These are phyloP conservation scores for Pseudomassariella vexata DNA, from an alignment of 2,329 filamentous ascomycete species.

Conservation along the genomic window DNA sequence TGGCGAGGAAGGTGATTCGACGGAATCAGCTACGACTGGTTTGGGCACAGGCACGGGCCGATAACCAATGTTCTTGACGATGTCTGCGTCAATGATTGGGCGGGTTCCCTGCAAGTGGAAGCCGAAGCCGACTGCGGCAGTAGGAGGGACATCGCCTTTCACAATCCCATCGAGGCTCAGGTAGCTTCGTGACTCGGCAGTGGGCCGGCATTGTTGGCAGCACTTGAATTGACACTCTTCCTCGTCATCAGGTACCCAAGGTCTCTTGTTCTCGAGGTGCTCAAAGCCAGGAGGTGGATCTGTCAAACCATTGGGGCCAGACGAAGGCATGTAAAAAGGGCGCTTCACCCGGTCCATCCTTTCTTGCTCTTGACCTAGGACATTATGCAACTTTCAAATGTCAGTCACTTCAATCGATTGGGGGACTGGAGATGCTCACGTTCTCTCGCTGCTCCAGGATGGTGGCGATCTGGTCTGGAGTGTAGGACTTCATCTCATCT, in stretches of 20 bases:
- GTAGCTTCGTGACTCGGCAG: constrained; percentile 35
- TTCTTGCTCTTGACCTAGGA: constrained; percentile 19
- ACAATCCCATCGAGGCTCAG: constrained; percentile 44
- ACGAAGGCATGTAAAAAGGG: constrained; percentile 14
- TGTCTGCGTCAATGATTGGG: constrained; percentile 34
- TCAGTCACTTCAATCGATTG: no score
- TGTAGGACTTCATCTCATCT: constrained; percentile 38
- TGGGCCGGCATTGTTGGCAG: constrained; percentile 43
- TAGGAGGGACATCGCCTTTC: constrained; percentile 43
- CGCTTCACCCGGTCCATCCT: not conserved
- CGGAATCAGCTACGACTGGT: constrained; percentile 26
- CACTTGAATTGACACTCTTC: constrained; percentile 45
- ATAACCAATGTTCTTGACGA: constrained; percentile 34
- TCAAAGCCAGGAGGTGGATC: constrained; percentile 13
- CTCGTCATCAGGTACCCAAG: constrained; percentile 30
- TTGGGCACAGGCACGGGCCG: constrained; percentile 27
- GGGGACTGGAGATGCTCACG: constrained; percentile 33
- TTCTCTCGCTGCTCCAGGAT: constrained; percentile 46
- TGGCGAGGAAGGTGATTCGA: constrained; percentile 5
- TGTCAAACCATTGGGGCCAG: constrained; percentile 3
- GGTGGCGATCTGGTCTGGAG: constrained; percentile 37
- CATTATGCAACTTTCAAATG: constrained; percentile 23
- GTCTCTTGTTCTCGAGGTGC: constrained; percentile 15
- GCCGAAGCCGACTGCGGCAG: constrained; percentile 44
- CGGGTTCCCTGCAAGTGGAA: constrained; percentile 38